Evolutionary conservation across 2,329 filamentous ascomycete species (phyloP).

Genomic region (Colletotrichum limetticola): DNA sequence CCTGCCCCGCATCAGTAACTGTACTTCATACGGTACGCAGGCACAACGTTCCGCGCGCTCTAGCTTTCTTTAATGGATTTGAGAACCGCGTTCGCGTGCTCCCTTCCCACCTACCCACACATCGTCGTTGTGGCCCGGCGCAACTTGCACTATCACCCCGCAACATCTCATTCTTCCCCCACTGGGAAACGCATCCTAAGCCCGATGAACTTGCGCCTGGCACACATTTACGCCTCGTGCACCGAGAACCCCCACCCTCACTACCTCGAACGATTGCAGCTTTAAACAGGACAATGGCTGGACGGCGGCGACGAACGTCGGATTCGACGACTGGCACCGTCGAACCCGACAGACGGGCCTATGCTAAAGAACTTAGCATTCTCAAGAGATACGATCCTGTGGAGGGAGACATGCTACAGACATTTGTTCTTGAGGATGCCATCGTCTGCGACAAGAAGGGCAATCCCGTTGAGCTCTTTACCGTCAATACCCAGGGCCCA

Average conservation of each 20-base stretch:
- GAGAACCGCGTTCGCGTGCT: constrained; percentile 16
- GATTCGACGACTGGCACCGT: constrained; percentile 57
- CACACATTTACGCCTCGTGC: background rate
- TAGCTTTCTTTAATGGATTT: constrained; percentile 24
- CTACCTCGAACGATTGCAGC: background rate
- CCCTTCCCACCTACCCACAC: background rate
- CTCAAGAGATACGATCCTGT: constrained; percentile 42
- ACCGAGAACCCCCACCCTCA: background rate
- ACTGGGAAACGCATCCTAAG: background rate
- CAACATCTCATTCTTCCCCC: background rate
- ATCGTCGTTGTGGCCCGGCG: constrained; percentile 14
- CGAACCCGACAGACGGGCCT: constrained; percentile 47
- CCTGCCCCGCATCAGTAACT: constrained; percentile 23
- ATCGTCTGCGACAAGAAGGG: constrained; percentile 67
- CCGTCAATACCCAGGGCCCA: constrained; percentile 69
- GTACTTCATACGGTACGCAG: background rate
- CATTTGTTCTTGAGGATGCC: constrained; percentile 53
- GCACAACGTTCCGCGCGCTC: background rate
- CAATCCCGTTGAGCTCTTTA: constrained; percentile 67
- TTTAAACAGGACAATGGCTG: constrained; percentile 43
- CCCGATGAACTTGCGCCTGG: background rate
- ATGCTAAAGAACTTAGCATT: constrained; percentile 46
- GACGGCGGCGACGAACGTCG: constrained; percentile 54
- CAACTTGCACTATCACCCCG: constrained; percentile 4
- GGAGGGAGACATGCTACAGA: constrained; percentile 19